Evolutionary conservation across 169 alveolate genomes (phyloP).

Genomic region (Eimeria zaria): DNA sequence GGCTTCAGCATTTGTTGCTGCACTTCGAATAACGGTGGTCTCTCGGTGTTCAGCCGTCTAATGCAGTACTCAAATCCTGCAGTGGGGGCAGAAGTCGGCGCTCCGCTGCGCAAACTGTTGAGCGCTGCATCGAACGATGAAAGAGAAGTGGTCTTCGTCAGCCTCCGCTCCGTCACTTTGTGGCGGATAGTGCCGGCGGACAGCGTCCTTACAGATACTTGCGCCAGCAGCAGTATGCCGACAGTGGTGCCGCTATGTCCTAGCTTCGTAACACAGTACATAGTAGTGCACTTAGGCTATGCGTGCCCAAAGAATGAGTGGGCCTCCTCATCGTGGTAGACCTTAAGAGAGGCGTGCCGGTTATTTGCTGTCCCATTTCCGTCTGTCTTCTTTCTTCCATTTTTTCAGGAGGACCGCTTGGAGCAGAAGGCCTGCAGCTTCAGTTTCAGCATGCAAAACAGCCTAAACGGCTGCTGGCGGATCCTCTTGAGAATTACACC

Average conservation of each 20-base stretch:
- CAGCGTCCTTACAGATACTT: neutral
- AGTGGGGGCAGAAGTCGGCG: slow-evolving; percentile 67
- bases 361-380: neutral
- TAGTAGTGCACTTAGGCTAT: neutral
- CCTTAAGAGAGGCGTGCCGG: neutral
- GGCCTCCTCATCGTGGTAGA: neutral
- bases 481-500: slow-evolving; percentile 59
- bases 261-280: neutral
- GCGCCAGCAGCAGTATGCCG: neutral
- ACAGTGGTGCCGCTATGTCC: neutral
- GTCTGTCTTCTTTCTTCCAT: neutral
- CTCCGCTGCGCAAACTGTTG: slow-evolving; percentile 60
- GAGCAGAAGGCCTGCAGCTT: slow-evolving; percentile 29
- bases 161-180: slow-evolving; percentile 69
- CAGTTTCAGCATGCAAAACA: slow-evolving; percentile 74
- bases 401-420: neutral
- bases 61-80: slow-evolving; percentile 26
- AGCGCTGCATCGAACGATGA: slow-evolving; percentile 53
- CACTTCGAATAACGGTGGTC: neutral
- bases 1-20: neutral
- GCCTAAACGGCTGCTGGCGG: slow-evolving; percentile 68
- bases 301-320: neutral
- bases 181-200: slow-evolving; percentile 53
- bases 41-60: slow-evolving; percentile 19
- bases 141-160: slow-evolving; percentile 64